Evolutionary conservation across 345 rosid genomes (phyloP), one percentile per base, ranked within the genome.

Genomic region (Salix dunnii): DNA sequence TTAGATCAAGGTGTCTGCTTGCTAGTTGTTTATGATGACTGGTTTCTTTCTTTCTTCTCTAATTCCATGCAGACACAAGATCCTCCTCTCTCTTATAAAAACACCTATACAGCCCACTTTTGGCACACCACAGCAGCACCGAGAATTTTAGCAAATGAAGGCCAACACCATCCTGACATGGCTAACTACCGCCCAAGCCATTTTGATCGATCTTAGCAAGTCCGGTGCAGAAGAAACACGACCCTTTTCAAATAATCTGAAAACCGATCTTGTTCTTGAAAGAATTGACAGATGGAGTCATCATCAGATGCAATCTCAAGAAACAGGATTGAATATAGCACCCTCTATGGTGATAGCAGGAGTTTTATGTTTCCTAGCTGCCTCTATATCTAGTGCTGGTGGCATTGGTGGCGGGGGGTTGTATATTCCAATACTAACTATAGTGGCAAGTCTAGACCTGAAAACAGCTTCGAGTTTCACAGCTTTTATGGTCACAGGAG

Each of bases 401-500:
- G 99, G 97, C 31, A 88, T 93, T 35, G 97, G 99, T 0, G 99
- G 96, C 8, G 99, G 98, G 25, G 99, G 97, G 8, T 74, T 95
- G 38, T 95, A 82, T 74, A 90, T 93, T 42, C 99, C 99, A 1
- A 86, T 95, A 46, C 79, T 95, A 75, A 91, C 88, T 16, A 81
- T 93, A 51, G 81, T 90, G 7, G 91, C 91, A 65, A 90, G 93
- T 31, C 43, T 93, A 18, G 93, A 93, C 85, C 91, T 95, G 72
- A 91, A 87, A 85, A 84, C 91, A 18, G 99, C 99, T 11, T 86
- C 97, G 0, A 71, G 87, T 73, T 90, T 90, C 86, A 93, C 99
- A 48, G 96, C 94, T 80, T 91, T 95, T 78, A 93, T 93, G 99
- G 98, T 95, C 63, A 88, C 98, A 0, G 98, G 96, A 28, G 97